A percentile compares a stretch with the other conserved stretches of the same genome.
Conservation (phyloP, 1,284 basidiomycete genomes). For the Ganoderma multipileum region DNA sequence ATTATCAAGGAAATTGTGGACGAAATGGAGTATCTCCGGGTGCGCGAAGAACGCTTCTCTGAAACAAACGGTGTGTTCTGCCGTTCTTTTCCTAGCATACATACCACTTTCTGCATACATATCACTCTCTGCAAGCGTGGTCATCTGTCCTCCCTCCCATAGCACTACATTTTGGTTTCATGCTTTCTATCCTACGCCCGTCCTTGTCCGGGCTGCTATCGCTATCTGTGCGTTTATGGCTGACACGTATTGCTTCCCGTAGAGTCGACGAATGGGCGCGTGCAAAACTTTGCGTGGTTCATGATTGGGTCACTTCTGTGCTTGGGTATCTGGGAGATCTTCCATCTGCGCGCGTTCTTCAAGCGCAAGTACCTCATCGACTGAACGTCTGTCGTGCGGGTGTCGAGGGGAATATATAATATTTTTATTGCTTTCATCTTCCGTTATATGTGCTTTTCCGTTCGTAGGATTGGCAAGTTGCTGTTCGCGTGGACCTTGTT, state of each 20-base stretch:
- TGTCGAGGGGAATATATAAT: conserved; percentile 10
- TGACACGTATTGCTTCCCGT: conserved; percentile 3
- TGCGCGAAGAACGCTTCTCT: conserved; percentile 89
- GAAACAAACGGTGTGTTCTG: conserved; percentile 84
- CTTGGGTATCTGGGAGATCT: conserved; percentile 94
- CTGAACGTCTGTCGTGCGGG: conserved; percentile 42
- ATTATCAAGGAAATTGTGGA: conserved; percentile 94
- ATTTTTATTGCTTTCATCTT: conserved; percentile 12
- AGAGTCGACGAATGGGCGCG: conserved; percentile 93
- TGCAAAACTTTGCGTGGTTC: conserved; percentile 93
- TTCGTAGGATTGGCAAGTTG: background rate
- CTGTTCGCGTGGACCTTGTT: background rate
- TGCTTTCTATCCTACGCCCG: background rate
- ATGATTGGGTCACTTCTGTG: conserved; percentile 81
- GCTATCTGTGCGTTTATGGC: background rate
- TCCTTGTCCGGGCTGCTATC: background rate
- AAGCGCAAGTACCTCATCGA: conserved; percentile 98
- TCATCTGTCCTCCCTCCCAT: background rate
- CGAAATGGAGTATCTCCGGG: conserved; percentile 92
- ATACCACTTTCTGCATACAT: background rate
- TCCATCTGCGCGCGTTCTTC: conserved; percentile 95
- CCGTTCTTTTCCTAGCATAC: conserved; percentile 10
- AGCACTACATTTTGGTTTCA: background rate
- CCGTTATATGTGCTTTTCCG: background rate
- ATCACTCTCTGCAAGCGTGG: background rate